Evolutionary conservation across 768 basidiomycete species (phyloP), one percentile per base, ranked within the genome.

Genomic region (Russula ochroleuca): DNA sequence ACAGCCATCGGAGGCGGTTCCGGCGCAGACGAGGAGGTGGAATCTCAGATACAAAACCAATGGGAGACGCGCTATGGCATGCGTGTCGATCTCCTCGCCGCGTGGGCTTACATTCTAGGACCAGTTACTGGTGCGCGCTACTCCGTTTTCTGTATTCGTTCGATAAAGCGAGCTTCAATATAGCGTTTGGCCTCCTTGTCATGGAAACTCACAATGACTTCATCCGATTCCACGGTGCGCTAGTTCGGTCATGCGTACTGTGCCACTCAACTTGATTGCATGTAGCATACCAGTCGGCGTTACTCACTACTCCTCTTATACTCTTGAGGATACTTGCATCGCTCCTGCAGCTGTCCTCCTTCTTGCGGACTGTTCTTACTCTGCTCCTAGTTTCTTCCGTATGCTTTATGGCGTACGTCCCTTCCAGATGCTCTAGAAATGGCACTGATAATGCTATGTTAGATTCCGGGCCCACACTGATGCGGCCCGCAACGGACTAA

Each of bases 201-300:
- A 66, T 85, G n/a, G 89, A 92, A 74, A 92, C 85, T 11, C 81
- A 83, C 64, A 88, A 87, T 69, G 86, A 90, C 73, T 87, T 83
- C 66, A 83, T 90, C 62, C 84, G 90, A 58, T 91, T 90, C 72
- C 88, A 90, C 71, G 86, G 88, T 88, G 57, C 69, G 81, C 70
- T 45, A 54, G 56, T 31, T 17, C 23, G 10, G 8, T n/a, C 31
- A 48, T 57, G 23, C 21, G 14, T 65, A 11, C 53, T 50, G 35
- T 50, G 59, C 37, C 41, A 59, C 55, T 58, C 51, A 8, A 59
- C 54, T 67, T 53, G 35, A 51, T 59, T 53, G 58, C 59, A 41
- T 64, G 23, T 70, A 92, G 90, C 87, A 35, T 91, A 91, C 70
- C 90, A 91, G 74, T 88, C 88, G 13, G 88, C 87, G 5, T 77